Percentiles rank a stretch among this genome's conserved stretches.
Conservation (phyloP, 305 asterid species). For the Stenogyne calaminthoides region DNA sequence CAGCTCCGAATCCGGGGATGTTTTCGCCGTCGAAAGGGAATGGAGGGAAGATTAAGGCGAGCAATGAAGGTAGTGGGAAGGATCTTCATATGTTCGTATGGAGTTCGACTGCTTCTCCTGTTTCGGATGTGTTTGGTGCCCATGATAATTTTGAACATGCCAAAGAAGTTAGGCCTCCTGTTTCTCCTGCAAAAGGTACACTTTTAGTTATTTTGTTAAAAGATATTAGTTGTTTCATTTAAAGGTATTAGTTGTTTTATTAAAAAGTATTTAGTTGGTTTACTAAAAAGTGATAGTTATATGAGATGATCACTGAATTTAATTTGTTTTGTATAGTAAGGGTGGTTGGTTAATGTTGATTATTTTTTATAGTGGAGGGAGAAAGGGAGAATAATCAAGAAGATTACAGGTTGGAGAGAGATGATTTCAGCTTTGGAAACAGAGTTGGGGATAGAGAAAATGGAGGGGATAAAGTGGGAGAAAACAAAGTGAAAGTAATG, state of each 20-base stretch:
- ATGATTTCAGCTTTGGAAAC: conserved; percentile 77
- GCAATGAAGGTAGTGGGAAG: conserved; percentile 55
- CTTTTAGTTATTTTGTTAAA: not conserved
- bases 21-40: conserved; percentile 70
- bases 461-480: conserved; percentile 43
- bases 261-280: too few species aligned
- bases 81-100: conserved; percentile 98
- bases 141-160: conserved; percentile 53
- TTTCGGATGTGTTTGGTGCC: conserved; percentile 84
- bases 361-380: conserved; percentile 43
- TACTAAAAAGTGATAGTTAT: too few species aligned
- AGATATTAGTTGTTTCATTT: too few species aligned
- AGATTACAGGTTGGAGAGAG: conserved; percentile 64
- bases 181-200: conserved; percentile 59
- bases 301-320: too few species aligned
- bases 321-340: too few species aligned
- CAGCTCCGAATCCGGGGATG: conserved; percentile 92
- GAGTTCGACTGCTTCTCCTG: conserved; percentile 95
- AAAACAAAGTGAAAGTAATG: conserved; percentile 47
- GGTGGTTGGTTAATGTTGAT: not conserved
- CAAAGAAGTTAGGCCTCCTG: conserved; percentile 68
- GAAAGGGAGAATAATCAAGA: conserved; percentile 46
- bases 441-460: conserved; percentile 54
- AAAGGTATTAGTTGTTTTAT: too few species aligned
- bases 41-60: conserved; percentile 43